Evolutionary conservation across 805 yeast genomes (phyloP), one percentile per base, ranked within the genome.

Genomic region (Candida xyloterini): DNA sequence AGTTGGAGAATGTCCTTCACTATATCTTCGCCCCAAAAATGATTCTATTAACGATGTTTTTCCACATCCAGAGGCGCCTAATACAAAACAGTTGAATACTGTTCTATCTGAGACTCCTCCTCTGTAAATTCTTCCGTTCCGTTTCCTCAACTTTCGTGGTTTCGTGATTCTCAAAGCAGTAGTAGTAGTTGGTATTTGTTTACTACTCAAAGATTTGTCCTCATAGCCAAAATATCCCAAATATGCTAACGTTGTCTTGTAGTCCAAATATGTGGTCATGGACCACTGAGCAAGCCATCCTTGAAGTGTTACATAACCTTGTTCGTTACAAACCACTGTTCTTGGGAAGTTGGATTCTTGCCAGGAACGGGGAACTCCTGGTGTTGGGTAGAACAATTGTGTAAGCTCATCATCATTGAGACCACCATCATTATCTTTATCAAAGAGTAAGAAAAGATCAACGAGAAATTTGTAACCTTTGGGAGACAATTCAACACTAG

Each of bases 251-350:
- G 98, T 89, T 1, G 88, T 82, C 51, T 74, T 79, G 56, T 84
- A 79, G 52, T 90, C 95, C 22, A 93, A 66, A 50, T 79, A 89
- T 0, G 98, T 91, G 0, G 96, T 88, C 85, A 93, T 84, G 52
- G 91, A 83, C 99, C 99, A 93, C 55, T 91, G 98, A 0, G 99
- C 99, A 27, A 93, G 65, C 99, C 99, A 93, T 3, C 99, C 99
- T 65, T 95, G 99, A 20, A 93, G 63, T 0, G 98, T 88, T 4
- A 93, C 89, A 57, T 79, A 76, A 0, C 96, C 97, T 47, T 80
- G 81, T 48, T 89, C 96, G 57, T 89, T 90, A 38, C 95, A 77
- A 1, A 91, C 96, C 9, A 95, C 86, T 1, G 95, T 78, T 18
- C 74, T 68, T 0, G 99, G 99, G 56, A 93, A 93, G 48, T 81